Evolutionary conservation across 2,329 filamentous ascomycete genomes (phyloP), one percentile per base, ranked within the genome.

Genomic region (Alternaria ethzedia): DNA sequence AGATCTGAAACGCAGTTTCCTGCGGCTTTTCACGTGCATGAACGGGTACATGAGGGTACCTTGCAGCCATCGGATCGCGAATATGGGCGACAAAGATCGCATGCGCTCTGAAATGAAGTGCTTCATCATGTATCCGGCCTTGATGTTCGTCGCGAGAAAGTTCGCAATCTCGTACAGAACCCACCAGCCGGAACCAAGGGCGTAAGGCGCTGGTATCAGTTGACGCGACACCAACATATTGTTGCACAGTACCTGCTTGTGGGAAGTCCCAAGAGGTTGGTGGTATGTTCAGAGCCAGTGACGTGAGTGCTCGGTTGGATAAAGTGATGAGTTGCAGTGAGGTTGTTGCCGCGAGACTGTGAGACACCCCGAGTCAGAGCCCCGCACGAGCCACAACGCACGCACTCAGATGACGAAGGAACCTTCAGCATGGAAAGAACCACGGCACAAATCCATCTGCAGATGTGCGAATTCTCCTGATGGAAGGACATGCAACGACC

Each of bases 281-380:
- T n/a, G 26, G 20, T 28, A 12, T 26, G 20, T 36, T 12, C 13
- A 36, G 25, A 43, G 17, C 41, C n/a, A 43, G 17, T 23, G 20
- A 43, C 11, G 6, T 15, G 30, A 15, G 28, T 43, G 30, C 46
- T 43, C 49, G 41, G 56, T 49, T 44, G 57, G 46, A 36, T 60
- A 57, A 63, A 60, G 44, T 55, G 50, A 47, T 47, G 51, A 26
- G 32, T 20, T 21, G 51, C 32, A 49, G 50, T 41, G 57, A 46
- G 20, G 36, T 51, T 30, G 51, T 26, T 47, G 46, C 41, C 26
- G 49, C 28, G 17, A 36, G 17, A 17, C 50, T 65, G 63, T 65
- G 63, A 65, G 50, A 65, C 63, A 56, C 28, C 23, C 21, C 11
- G 54, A 55, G 63, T 62, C 54, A 30, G 54, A 59, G 55, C 21